phyloP scores from a whole-genome alignment of 2,329 filamentous ascomycete genomes.

The Aspergillus texensis region DNA sequence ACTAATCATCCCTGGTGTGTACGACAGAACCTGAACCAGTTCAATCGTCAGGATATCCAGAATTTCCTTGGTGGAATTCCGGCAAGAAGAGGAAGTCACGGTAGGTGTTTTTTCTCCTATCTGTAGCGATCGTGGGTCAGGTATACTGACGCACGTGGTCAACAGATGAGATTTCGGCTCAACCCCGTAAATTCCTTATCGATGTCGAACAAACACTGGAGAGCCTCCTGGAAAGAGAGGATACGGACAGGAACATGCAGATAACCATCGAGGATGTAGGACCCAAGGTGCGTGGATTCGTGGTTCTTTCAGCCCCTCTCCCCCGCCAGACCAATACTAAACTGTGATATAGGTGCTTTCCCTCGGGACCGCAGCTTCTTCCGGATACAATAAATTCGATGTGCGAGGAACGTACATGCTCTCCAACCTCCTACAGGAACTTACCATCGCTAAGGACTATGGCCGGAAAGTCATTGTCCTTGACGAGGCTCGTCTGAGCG shows the following conservation, averaged over 20 bases:
- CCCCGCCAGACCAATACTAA: background rate
- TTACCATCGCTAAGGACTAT: constrained; percentile 88
- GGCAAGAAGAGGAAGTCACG: constrained; percentile 48
- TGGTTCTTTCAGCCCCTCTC: background rate
- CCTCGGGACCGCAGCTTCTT: constrained; percentile 81
- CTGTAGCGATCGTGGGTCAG: background rate
- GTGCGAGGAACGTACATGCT: constrained; percentile 96
- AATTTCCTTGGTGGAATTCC: constrained; percentile 37
- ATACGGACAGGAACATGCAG: constrained; percentile 91
- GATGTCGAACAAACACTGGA: constrained; percentile 83
- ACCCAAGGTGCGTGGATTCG: constrained; percentile 67
- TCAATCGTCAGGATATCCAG: constrained; percentile 40
- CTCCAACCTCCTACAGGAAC: constrained; percentile 92
- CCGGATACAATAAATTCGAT: constrained; percentile 84
- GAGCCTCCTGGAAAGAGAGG: constrained; percentile 79
- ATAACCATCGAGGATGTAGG: constrained; percentile 97
- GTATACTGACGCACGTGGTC: constrained; percentile 18
- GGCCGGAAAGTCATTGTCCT: constrained; percentile 87
- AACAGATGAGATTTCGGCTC: constrained; percentile 71
- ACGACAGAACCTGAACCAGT: constrained; percentile 38
- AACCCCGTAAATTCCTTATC: constrained; percentile 79
- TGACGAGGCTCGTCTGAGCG: constrained; percentile 86
- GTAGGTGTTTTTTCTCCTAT: constrained; percentile 30
- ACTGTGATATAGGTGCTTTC: constrained; percentile 65
- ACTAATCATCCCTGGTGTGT: constrained; percentile 13